Percentiles rank a stretch among this genome's conserved stretches.
phyloP scores from a whole-genome alignment of 371 early-diverging fungal genomes.

The Rhizomucor miehei region DNA sequence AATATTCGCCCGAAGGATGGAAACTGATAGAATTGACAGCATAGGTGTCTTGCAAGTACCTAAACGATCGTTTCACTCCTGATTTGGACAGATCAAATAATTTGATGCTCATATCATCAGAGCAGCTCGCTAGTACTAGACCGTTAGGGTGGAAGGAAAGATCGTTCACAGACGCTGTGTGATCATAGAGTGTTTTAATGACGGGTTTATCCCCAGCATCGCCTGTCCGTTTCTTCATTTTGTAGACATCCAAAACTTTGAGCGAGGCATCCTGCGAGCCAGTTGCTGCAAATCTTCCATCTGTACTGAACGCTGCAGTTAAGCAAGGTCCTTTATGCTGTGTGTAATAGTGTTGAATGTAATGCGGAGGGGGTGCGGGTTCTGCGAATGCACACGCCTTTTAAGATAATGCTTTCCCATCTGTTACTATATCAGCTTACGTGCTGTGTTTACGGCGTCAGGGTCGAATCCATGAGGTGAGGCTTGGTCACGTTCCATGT shows the following conservation, averaged over 20 bases:
- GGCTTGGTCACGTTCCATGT: slow-evolving; percentile 2
- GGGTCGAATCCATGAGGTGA: slow-evolving; percentile 24
- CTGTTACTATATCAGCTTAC: slow-evolving; percentile 14
- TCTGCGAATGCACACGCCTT: too few species aligned
- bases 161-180: slow-evolving; percentile 78
- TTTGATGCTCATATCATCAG: slow-evolving; percentile 84
- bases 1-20: slow-evolving; percentile 85
- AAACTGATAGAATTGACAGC: slow-evolving; percentile 75
- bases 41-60: slow-evolving; percentile 81
- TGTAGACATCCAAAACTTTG: slow-evolving; percentile 84
- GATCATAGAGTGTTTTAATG: slow-evolving; percentile 87
- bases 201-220: slow-evolving; percentile 76
- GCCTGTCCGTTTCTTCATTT: slow-evolving; percentile 64
- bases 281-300: slow-evolving; percentile 83
- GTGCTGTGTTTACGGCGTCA: slow-evolving; percentile 27
- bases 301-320: slow-evolving; percentile 46
- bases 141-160: slow-evolving; percentile 93
- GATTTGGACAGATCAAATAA: slow-evolving; percentile 84
- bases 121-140: slow-evolving; percentile 82
- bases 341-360: slow-evolving; percentile 51
- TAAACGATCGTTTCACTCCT: slow-evolving; percentile 78
- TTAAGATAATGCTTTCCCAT: too few species aligned
- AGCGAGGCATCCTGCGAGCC: slow-evolving; percentile 88
- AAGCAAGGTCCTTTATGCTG: slow-evolving; percentile 55
- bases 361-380: slow-evolving; percentile 30